Base-by-base conservation (phyloP, 2,329 filamentous ascomycete genomes). In the Aspergillus unguis region DNA sequence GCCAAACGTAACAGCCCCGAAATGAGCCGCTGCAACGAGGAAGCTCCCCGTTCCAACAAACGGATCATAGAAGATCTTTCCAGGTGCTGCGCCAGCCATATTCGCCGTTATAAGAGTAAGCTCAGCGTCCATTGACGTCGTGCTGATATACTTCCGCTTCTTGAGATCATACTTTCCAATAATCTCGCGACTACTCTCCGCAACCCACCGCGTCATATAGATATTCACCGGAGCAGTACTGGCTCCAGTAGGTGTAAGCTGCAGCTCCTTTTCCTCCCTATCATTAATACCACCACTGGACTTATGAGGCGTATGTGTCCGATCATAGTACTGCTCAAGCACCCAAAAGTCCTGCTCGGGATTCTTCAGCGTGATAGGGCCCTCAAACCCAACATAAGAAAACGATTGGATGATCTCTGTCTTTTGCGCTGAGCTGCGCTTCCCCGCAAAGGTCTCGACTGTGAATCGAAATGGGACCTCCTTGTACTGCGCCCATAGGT, bases 11-110 rank as follows among this genome's bases (percentile, higher is more conserved):
- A 88, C 69, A 1, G 92, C 90, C 1, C 94, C 94, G 64, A 95
- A 96, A 71, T 96, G 87, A 1, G 92, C 88, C 62, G 89, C 92
- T 0, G 94, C 90, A 26, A 99, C 77, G 1, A 90, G 88, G 65
- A 99, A 97, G 49, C 90, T 92, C 4, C 92, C 94, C 0, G 94
- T 97, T 4, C 94, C 94, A 54, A 94, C 91, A 66, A 99, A 99
- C 0, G 94, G 94, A 62, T 99, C 94, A 65, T 92, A 96, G 63
- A 95, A 89, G 2, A 97, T 68, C 66, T 89, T 95, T 0, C 90
- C 92, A 0, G 91, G 88, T 0, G 77, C 85, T 0, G 91, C 91
- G 10, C 89, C 82, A 0, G 90, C 89, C 61, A 99, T 85, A 65
- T 97, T 99, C 1, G 92, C 94, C 0, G 92, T 96, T 25, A 99